Base-by-base conservation (phyloP, 2,329 filamentous ascomycete genomes). In the Ustilaginoidea virens region DNA sequence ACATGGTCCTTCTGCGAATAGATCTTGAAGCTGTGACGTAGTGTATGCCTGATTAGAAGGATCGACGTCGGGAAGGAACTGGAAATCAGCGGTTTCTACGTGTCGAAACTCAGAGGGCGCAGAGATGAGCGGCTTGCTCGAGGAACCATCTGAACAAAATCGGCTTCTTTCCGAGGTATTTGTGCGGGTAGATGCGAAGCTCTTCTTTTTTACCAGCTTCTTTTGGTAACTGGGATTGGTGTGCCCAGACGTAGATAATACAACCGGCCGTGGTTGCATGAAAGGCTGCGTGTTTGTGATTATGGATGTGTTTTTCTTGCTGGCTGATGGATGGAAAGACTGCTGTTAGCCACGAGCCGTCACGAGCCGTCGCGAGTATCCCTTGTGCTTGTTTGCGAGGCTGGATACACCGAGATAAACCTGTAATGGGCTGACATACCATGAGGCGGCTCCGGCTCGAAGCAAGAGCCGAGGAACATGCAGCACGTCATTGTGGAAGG, bases 41-140 rank as follows among this genome's bases (percentile, higher is more conserved):
- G n/a, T n/a, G n/a, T n/a, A n/a, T n/a, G n/a, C n/a, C n/a, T n/a
- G n/a, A n/a, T n/a, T 25, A n/a, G 29, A 21, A 4, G 29, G 17
- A n/a, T 25, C 26, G n/a, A 25, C 25, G 3, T 27, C 35, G 17
- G 26, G 16, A 15, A 51, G 46, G 29, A 55, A 51, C 27, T 57
- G 53, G 32, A 53, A 53, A n/a, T 58, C 51, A 26, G 55, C 56
- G 12, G 62, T 64, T 31, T 63, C 52, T 27, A 75, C 39, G 51
- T 75, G 71, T 26, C 63, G 64, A 41, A 76, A 76, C 45, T 75
- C 57, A 27, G 61, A 61, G 4, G 71, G 71, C 13, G 56, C 56
- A 23, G 69, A 73, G 41, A 76, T 75, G 34, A 56, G 55, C 45
- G 63, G 63, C 47, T 64, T 56, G 48, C 61, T 66, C 43, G 61